phyloP scores from a whole-genome alignment of 345 rosid species.

The Arabidopsis suecica region DNA sequence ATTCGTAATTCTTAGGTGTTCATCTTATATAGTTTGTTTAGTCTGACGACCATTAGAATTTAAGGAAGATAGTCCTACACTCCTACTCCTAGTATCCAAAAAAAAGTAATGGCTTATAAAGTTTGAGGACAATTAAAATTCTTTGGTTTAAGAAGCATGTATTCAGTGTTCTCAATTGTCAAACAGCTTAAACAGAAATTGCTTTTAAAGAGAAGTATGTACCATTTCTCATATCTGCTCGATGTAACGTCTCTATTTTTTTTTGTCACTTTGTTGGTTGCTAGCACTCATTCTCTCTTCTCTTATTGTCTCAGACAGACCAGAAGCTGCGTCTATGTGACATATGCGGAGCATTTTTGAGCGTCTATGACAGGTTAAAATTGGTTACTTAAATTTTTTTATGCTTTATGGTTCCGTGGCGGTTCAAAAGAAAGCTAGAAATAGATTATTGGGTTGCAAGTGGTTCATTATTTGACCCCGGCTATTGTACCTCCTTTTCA shows the following conservation, averaged over 20 bases:
- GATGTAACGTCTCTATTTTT: neutral
- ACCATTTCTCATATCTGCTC: conserved; percentile 1
- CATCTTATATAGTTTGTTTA: neutral
- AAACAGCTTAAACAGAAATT: conserved; percentile 14
- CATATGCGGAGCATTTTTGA: conserved; percentile 99
- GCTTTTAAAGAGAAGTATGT: conserved; percentile 18
- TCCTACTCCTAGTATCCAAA: conserved; percentile 1
- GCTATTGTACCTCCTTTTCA: conserved; percentile 94
- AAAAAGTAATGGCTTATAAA: neutral
- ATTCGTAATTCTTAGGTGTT: conserved; percentile 16
- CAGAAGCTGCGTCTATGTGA: conserved; percentile 99
- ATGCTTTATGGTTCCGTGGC: conserved; percentile 41
- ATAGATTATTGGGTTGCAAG: conserved; percentile 75
- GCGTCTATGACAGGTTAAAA: conserved; percentile 94
- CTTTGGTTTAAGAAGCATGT: neutral
- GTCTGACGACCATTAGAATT: conserved; percentile 3
- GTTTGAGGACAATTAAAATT: neutral
- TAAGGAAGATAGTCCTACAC: neutral
- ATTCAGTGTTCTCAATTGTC: conserved; percentile 9
- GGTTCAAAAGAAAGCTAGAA: conserved; percentile 53
- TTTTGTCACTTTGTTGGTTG: conserved; percentile 1
- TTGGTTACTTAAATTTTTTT: conserved; percentile 23
- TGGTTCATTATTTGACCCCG: conserved; percentile 90
- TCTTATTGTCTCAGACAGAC: conserved; percentile 77
- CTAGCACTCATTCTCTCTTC: conserved; percentile 14